phyloP scores from a whole-genome alignment of 2,329 filamentous ascomycete species.

The Aspergillus cejpii region DNA sequence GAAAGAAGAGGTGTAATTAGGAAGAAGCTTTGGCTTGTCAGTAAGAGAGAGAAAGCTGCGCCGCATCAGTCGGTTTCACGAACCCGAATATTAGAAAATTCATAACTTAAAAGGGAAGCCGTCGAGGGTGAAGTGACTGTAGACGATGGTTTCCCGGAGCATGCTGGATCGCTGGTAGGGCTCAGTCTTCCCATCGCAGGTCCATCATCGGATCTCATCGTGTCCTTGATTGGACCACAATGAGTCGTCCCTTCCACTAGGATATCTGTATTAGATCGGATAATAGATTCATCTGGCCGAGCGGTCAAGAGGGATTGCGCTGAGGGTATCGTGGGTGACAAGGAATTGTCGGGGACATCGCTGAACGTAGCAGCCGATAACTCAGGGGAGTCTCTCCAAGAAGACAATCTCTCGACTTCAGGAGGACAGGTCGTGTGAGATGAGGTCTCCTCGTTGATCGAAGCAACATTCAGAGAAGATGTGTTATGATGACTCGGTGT shows the following conservation, averaged over 20 bases:
- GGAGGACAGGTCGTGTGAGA: constrained; percentile 47
- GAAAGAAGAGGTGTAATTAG: constrained; percentile 76
- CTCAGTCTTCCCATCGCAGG: constrained; percentile 28
- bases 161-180: constrained; percentile 30
- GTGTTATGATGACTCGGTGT: constrained; percentile 43
- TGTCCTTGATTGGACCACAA: constrained; percentile 19
- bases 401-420: constrained; percentile 34
- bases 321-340: constrained; percentile 21
- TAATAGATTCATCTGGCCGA: constrained; percentile 24
- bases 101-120: constrained; percentile 47
- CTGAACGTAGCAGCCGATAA: constrained; percentile 16
- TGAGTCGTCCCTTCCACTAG: constrained; percentile 21
- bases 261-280: constrained; percentile 22
- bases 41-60: constrained; percentile 7
- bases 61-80: constrained; percentile 18
- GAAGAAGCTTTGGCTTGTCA: constrained; percentile 54
- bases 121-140: constrained; percentile 31
- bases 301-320: constrained; percentile 21
- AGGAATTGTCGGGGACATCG: constrained; percentile 26
- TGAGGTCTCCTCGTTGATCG: constrained; percentile 41
- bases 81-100: constrained; percentile 53
- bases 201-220: constrained; percentile 29
- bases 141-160: constrained; percentile 23
- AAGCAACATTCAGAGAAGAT: constrained; percentile 37
- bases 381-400: constrained; percentile 31